Base-by-base conservation (phyloP, 2,329 filamentous ascomycete species). In the Fusarium sp. region DNA sequence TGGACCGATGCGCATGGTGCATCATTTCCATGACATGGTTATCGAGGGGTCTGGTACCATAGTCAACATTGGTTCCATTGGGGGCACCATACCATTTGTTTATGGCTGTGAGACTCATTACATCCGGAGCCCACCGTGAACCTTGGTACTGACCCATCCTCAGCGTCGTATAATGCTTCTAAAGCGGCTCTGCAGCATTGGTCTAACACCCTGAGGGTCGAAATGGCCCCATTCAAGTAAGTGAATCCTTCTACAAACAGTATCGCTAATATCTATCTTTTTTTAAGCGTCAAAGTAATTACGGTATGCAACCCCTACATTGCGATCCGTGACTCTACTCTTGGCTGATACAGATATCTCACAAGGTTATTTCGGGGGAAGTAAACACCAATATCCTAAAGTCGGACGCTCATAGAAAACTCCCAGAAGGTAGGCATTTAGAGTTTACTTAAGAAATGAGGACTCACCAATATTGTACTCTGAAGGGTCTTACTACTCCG, bases 371-470 rank as follows among this genome's bases (percentile, higher is more conserved):
- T 8, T 35, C 30, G 4, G 48, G 30, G 13, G 48, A 51, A 15
- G 30, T 51, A 1, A 24, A 51, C 15, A 51, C 30, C 8, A 51
- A 51, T 8, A 51, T 51, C 12, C 30, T 51, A 10, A 51, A 24
- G 1, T 0, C 28, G 2, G 30, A 51, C 30, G n/a, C 30, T 4
- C n/a, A 51, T 11, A 51, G 48, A 35, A 35, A 17, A 20, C 48
- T 51, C 14, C 30, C 30, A 51, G 48, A 51, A 51, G 48, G 48
- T 51, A 15, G 2, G 17, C 15, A 24, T 5, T 13, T 20, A 6
- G 1, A 20, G 6, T 8, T 8, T 14, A 24, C n/a, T 8, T 11
- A 0, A 4, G 8, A 18, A 5, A 14, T 4, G 12, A 20, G 17
- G 6, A 8, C 4, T 51, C 3, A 26, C 30, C 2, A 20, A 51